Conservation (phyloP, 83 land plant species). For the Thuja plicata region DNA sequence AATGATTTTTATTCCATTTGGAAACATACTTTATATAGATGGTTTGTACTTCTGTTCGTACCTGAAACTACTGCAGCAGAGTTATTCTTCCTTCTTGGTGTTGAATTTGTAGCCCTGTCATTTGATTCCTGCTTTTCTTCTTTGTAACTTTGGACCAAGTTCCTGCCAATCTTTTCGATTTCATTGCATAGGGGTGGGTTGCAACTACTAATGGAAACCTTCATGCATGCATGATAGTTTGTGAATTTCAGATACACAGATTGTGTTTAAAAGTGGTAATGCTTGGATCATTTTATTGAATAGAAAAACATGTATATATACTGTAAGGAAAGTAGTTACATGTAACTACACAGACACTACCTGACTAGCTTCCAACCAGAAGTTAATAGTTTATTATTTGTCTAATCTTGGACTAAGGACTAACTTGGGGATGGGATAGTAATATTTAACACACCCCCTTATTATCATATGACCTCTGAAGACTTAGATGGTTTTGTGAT, state of each 20-base stretch:
- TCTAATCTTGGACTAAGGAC: too few relatives aligned
- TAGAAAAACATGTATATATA: too few relatives aligned
- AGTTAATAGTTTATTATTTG: too few relatives aligned
- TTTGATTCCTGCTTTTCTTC: not conserved
- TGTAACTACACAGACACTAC: too few relatives aligned
- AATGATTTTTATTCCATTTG: not conserved
- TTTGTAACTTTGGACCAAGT: not conserved
- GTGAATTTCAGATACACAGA: not conserved
- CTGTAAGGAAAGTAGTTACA: too few relatives aligned
- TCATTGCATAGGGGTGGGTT: not conserved
- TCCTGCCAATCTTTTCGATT: not conserved
- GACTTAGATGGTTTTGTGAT: too few relatives aligned
- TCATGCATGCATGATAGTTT: not conserved
- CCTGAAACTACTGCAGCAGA: not conserved
- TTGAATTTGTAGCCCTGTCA: not conserved
- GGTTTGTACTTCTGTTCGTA: not conserved
- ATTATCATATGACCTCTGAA: too few relatives aligned
- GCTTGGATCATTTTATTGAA: too few relatives aligned
- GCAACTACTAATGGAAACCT: not conserved
- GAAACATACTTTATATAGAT: not conserved
- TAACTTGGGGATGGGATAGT: too few relatives aligned
- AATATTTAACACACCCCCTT: too few relatives aligned
- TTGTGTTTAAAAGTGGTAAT: too few relatives aligned
- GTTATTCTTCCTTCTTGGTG: not conserved
- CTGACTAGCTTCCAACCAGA: too few relatives aligned